Evolutionary conservation across 306 rosid genomes (phyloP), one percentile per base, ranked within the genome.

Genomic region (Inga oerstediana): DNA sequence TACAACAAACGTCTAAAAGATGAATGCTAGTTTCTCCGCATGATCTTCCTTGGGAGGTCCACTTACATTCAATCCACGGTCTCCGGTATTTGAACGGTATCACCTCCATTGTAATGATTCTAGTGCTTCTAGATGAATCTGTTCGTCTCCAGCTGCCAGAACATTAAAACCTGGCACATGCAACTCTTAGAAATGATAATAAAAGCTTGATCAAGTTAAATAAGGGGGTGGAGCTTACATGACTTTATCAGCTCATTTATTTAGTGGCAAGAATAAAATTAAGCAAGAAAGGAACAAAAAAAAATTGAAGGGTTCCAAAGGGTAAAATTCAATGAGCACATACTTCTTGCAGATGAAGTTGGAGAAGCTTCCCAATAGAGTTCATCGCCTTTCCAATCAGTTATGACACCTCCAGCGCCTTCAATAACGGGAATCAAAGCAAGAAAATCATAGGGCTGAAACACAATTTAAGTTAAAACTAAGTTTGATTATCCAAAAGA

Each of bases 371-470:
- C 97, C 99, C 99, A 96, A 52, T 14, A 45, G 44, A 96, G 96
- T 72, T 88, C 77, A 56, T 90, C 82, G 62, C 99, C 99, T 85
- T 90, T 91, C 99, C 99, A 96, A 86, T 94, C 98, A 75, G 99
- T 96, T 77, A 96, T 88, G 83, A 88, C 89, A 70, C 99, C 99
- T 56, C 98, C 99, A 51, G 97, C 90, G 61, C 99, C 99, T 88
- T 96, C 92, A 81, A 96, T 94, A 72, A 96, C 93, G 8, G 98
- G 97, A 84, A 96, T 84, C 79, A 96, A 86, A 56, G 98, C 90
- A 66, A 96, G 97, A 74, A 96, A 88, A 85, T 96, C 99, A 72
- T 96, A 93, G 17, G 99, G 97, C 98, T 96, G 94, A 78, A 84
- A 85, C 64, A n/a, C 30, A 78, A 51, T 45, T 24, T 13, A 22